Base-by-base conservation (phyloP, 768 basidiomycete genomes). In the Rickenella mellea region DNA sequence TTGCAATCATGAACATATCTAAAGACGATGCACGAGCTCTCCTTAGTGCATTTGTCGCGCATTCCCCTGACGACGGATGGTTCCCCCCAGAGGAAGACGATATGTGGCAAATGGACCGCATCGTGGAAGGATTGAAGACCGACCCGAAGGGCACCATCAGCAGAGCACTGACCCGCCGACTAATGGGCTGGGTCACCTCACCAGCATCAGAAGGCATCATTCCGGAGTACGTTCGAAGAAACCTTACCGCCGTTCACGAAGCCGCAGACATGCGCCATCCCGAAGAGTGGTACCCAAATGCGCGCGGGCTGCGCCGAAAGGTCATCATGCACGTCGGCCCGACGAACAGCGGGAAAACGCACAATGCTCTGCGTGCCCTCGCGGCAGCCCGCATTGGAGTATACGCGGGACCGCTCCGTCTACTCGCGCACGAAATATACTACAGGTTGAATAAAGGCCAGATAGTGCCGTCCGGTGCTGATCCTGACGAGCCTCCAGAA, bases 281-380 rank as follows among this genome's bases (percentile, higher is more conserved):
- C 1, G 70, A 69, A 0, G 78, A 80, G 45, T 55, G 62, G 9
- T 79, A 57, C 51, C 54, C 64, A 0, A 14, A 40, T 7, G 78
- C 90, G 0, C 78, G 94, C 8, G 53, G 58, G 9, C 63, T 80
- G 48, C 71, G 68, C 14, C 74, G 93, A 15, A 87, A 81, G 51
- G 67, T 98, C 51, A 83, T 93, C 58, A 81, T 98, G 70, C 94
- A 99, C 53, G 90, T 99, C 29, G 96, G 94, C 0, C 96, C 96
- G 0, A 98, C 96, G 19, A 99, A 98, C 60, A 89, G 87, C 48
- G 96, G 94, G 24, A 99, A 99, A 66, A 99, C 94, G 0, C 81
- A 98, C 55, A 80, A 85, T 54, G 96, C 94, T 0, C 66, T 99
- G 7, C 80, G 88, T 32, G 89, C 92, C 0, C 73, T 99, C 2